phyloP scores from a whole-genome alignment of 2,329 filamentous ascomycete species.

The Monosporascus sp. region DNA sequence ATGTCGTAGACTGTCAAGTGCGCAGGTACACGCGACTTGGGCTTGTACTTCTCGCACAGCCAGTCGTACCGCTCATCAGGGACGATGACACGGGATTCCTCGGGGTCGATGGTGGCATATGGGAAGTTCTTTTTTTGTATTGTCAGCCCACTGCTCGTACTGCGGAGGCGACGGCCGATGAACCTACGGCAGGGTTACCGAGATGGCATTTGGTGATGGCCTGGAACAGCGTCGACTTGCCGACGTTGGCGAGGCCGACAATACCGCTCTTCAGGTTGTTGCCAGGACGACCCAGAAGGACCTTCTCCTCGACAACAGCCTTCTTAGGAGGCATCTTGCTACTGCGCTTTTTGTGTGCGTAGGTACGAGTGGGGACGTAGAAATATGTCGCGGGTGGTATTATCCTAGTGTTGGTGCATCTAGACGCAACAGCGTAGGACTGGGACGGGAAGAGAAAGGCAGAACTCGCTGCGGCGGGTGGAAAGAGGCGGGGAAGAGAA shows the following conservation, averaged over 20 bases:
- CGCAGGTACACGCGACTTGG: slow-evolving; percentile 93
- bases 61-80: slow-evolving; percentile 95
- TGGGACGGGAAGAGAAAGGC: slow-evolving; percentile 48
- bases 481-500: slow-evolving; percentile 47
- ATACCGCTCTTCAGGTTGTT: slow-evolving; percentile 99
- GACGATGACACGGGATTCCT: slow-evolving; percentile 95
- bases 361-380: slow-evolving; percentile 45
- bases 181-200: slow-evolving; percentile 87
- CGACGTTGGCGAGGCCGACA: slow-evolving; percentile 98
- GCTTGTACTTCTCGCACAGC: slow-evolving; percentile 94
- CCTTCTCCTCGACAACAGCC: slow-evolving; percentile 84
- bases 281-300: slow-evolving; percentile 89
- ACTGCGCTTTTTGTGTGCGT: slow-evolving; percentile 55
- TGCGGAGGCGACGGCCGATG: slow-evolving; percentile 23
- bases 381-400: slow-evolving; percentile 12
- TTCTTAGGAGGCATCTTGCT: slow-evolving; percentile 96
- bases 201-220: slow-evolving; percentile 96
- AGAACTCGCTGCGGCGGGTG: slow-evolving; percentile 61
- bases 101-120: slow-evolving; percentile 97
- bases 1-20: slow-evolving; percentile 99
- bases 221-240: slow-evolving; percentile 99
- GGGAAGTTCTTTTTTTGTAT: slow-evolving; percentile 73
- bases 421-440: slow-evolving; percentile 42
- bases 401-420: slow-evolving; percentile 30
- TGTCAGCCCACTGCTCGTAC: slow-evolving; percentile 25